A percentile compares a stretch with the other conserved stretches of the same genome.
Evolutionary conservation across 768 basidiomycete species (phyloP).

Genomic region (Boletus bicolor): DNA sequence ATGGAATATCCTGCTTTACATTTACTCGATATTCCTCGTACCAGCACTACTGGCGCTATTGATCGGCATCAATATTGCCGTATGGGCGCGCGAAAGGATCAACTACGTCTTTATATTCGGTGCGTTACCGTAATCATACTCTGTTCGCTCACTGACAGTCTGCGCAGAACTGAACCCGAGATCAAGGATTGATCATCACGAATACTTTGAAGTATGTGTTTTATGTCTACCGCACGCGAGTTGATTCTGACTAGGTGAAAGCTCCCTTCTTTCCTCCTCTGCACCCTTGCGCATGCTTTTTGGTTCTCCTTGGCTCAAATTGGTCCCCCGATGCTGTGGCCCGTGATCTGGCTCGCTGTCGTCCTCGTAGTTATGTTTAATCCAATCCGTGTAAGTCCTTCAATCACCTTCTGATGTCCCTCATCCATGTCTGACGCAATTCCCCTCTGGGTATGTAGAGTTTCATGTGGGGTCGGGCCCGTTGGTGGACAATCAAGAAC

Average conservation of each 20-base stretch:
- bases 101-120: constrained; percentile 92
- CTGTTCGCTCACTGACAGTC: not conserved
- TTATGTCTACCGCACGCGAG: constrained; percentile 2
- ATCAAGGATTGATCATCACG: constrained; percentile 71
- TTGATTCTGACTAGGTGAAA: constrained; percentile 26
- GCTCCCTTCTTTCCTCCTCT: constrained; percentile 74
- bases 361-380: constrained; percentile 58
- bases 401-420: not conserved
- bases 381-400: constrained; percentile 59
- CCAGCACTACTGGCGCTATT: constrained; percentile 74
- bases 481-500: constrained; percentile 78
- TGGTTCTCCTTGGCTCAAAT: constrained; percentile 76
- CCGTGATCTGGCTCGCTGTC: constrained; percentile 76
- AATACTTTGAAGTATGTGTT: constrained; percentile 61
- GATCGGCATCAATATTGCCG: constrained; percentile 76
- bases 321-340: constrained; percentile 73
- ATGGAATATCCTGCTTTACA: constrained; percentile 70
- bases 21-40: constrained; percentile 73
- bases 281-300: constrained; percentile 72
- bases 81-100: constrained; percentile 74
- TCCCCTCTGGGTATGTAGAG: constrained; percentile 49
- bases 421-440: not conserved
- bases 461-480: constrained; percentile 25
- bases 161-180: constrained; percentile 61
- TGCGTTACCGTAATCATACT: constrained; percentile 30